These are phyloP conservation scores for Pythium utonaiense DNA, from an alignment of 352 stramenopile genomes.

Conservation along the genomic window DNA sequence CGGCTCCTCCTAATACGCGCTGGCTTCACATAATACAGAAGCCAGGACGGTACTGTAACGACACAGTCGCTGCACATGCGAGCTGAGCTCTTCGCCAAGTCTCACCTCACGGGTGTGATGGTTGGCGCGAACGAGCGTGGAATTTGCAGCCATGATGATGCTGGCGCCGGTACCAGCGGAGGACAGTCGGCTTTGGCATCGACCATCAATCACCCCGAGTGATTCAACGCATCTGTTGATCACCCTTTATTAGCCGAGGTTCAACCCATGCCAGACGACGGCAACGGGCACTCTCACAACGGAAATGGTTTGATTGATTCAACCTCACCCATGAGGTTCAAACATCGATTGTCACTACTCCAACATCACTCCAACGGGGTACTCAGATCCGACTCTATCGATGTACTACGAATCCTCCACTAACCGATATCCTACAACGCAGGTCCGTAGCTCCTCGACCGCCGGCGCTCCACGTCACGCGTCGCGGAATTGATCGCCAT, in stretches of 20 bases:
- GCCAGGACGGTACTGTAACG: too few relatives aligned
- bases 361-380: conserved; percentile 5
- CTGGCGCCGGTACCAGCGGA: too few relatives aligned
- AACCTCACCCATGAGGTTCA: not conserved
- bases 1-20: too few relatives aligned
- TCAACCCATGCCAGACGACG: not conserved
- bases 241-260: not conserved
- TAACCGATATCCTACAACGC: not conserved
- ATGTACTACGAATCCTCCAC: not conserved
- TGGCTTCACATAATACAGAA: not conserved
- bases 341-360: not conserved
- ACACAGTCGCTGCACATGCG: too few relatives aligned
- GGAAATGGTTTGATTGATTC: too few relatives aligned
- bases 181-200: not conserved
- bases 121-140: not conserved
- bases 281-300: too few relatives aligned
- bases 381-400: conserved; percentile 24
- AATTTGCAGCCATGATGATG: not conserved
- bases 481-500: conserved; percentile 6
- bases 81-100: not conserved
- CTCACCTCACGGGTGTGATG: not conserved
- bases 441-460: not conserved
- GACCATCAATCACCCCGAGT: not conserved
- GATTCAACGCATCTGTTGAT: conserved; percentile 2
- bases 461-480: conserved; percentile 20